Conservation (phyloP, 2,329 filamentous ascomycete genomes). For the Sclerotinia glacialis region DNA sequence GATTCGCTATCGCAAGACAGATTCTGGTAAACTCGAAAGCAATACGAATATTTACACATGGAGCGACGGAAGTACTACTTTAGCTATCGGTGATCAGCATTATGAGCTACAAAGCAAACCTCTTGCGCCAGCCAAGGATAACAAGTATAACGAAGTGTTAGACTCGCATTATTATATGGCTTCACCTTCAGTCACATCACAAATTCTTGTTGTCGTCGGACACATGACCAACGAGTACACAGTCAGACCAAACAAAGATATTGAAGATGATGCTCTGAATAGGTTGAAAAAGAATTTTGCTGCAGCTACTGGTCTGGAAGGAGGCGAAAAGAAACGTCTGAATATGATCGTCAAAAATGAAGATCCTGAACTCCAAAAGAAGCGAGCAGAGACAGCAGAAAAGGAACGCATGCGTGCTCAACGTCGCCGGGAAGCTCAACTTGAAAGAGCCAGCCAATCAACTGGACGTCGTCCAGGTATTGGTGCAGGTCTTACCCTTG, state of each 20-base stretch:
- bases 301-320: slow-evolving; percentile 53
- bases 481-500: slow-evolving; percentile 60
- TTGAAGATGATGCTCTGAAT: slow-evolving; percentile 69
- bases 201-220: slow-evolving; percentile 68
- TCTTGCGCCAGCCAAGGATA: slow-evolving; percentile 56
- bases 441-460: slow-evolving; percentile 52
- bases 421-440: slow-evolving; percentile 65
- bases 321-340: slow-evolving; percentile 54
- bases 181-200: slow-evolving; percentile 65
- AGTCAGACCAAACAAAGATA: slow-evolving; percentile 63
- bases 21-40: slow-evolving; percentile 63
- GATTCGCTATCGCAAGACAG: slow-evolving; percentile 66
- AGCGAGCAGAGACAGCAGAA: slow-evolving; percentile 69
- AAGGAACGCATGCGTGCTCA: slow-evolving; percentile 68
- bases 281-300: slow-evolving; percentile 66
- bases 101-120: slow-evolving; percentile 71
- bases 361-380: slow-evolving; percentile 74
- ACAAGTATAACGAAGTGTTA: slow-evolving; percentile 61
- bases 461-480: slow-evolving; percentile 42
- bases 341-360: slow-evolving; percentile 68
- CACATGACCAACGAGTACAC: slow-evolving; percentile 73
- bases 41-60: slow-evolving; percentile 73
- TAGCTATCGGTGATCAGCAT: slow-evolving; percentile 72
- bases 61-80: slow-evolving; percentile 75
- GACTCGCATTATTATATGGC: slow-evolving; percentile 76